phyloP scores from a whole-genome alignment of 345 rosid genomes.

The Trapa incisa region DNA sequence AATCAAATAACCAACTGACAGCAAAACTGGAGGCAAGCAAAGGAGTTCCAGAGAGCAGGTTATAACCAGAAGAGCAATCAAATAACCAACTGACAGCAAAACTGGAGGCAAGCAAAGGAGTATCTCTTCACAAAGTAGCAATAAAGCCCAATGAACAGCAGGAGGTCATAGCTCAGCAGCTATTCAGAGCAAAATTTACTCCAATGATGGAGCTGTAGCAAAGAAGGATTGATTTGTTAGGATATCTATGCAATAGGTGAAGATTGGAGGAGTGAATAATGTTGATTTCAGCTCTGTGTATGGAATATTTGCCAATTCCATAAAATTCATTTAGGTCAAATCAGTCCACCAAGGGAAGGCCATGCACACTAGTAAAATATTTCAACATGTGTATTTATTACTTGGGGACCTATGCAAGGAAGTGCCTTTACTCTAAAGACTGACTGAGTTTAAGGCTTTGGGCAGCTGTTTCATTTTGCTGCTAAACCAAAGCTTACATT shows the following conservation, averaged over 20 bases:
- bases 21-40: slow-evolving; percentile 16
- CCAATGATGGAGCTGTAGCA: background rate
- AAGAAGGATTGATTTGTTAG: background rate
- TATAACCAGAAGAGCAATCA: too few relatives aligned
- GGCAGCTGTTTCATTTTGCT: background rate
- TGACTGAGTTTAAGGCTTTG: background rate
- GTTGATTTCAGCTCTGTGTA: background rate
- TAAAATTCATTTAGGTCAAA: background rate
- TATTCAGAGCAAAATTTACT: slow-evolving; percentile 34
- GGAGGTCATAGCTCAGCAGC: slow-evolving; percentile 28
- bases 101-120: background rate
- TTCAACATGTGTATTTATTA: background rate
- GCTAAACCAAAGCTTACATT: background rate
- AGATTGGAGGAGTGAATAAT: background rate
- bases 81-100: too few relatives aligned
- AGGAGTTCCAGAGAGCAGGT: too few relatives aligned
- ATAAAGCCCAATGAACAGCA: slow-evolving; percentile 19
- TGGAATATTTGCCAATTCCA: background rate
- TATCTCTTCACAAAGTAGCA: slow-evolving; percentile 8
- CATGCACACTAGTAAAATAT: background rate
- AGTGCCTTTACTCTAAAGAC: background rate
- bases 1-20: slow-evolving; percentile 10
- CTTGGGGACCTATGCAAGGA: background rate
- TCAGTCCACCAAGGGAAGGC: background rate
- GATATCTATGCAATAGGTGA: background rate